Conservation (phyloP, 2,329 filamentous ascomycete genomes). For the Pseudonectria foliicola region DNA sequence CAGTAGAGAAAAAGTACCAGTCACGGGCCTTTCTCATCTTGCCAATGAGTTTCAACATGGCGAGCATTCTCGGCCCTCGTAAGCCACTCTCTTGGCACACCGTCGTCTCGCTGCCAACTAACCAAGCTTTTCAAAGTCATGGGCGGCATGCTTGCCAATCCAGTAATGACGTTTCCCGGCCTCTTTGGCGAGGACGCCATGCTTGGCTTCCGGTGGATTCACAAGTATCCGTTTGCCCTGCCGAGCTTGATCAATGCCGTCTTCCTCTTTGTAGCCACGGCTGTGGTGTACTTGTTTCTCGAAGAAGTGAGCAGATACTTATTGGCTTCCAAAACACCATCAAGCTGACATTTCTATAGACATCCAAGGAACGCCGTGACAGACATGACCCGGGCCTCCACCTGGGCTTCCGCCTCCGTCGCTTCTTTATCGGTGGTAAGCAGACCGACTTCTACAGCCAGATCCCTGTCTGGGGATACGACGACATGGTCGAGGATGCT, state of each 20-base stretch:
- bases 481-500: constrained; percentile 2
- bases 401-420: constrained; percentile 26
- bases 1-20: constrained; percentile 40
- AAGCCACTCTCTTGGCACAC: constrained; percentile 15
- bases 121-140: constrained; percentile 32
- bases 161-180: constrained; percentile 51
- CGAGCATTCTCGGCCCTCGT: constrained; percentile 38
- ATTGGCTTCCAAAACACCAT: not conserved
- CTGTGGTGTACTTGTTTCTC: constrained; percentile 54
- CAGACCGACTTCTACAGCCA: constrained; percentile 24
- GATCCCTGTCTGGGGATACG: constrained; percentile 15
- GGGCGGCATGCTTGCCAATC: constrained; percentile 63
- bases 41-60: constrained; percentile 42
- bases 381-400: constrained; percentile 40
- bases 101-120: not conserved
- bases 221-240: constrained; percentile 59
- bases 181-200: constrained; percentile 54
- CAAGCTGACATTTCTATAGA: constrained; percentile 26
- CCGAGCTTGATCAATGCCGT: constrained; percentile 60
- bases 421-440: constrained; percentile 21
- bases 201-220: constrained; percentile 58
- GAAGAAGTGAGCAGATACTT: constrained; percentile 47
- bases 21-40: constrained; percentile 40
- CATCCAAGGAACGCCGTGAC: constrained; percentile 37
- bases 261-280: constrained; percentile 49